These are phyloP conservation scores for Leucoagaricus sp. DNA, from an alignment of 1,284 basidiomycete genomes.

Conservation along the genomic window DNA sequence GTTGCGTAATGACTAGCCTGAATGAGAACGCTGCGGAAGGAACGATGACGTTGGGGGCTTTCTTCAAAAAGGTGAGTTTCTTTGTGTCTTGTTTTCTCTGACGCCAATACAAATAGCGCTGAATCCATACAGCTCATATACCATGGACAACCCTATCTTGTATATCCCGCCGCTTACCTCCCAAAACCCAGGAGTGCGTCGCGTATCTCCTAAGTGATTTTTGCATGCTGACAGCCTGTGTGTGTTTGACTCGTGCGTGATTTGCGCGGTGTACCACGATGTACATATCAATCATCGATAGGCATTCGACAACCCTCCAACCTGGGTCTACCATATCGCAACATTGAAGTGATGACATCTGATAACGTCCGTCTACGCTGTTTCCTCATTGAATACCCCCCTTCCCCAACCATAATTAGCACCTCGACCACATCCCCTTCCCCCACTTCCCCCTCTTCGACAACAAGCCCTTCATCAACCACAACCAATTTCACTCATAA, in stretches of 20 bases:
- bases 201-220: too few relatives aligned
- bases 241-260: too few relatives aligned
- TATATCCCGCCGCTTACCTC: conserved; percentile 18
- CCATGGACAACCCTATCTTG: conserved; percentile 19
- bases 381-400: conserved; percentile 16
- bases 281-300: conserved; percentile 13
- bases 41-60: background rate
- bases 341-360: conserved; percentile 20
- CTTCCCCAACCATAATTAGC: background rate
- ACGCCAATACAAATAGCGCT: too few relatives aligned
- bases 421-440: background rate
- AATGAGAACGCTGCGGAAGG: too few relatives aligned
- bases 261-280: too few relatives aligned
- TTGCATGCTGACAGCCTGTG: too few relatives aligned
- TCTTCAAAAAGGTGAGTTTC: background rate
- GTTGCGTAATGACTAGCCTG: too few relatives aligned
- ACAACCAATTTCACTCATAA: background rate
- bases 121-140: conserved; percentile 10
- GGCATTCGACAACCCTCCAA: conserved; percentile 11
- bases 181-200: background rate
- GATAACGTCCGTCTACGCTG: conserved; percentile 22
- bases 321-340: conserved; percentile 15
- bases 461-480: background rate
- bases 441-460: background rate
- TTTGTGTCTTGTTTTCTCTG: background rate